Percentiles rank a stretch among this genome's conserved stretches.
phyloP scores from a whole-genome alignment of 2,329 filamentous ascomycete species.

The Stagonosporopsis cucurbitacearum region DNA sequence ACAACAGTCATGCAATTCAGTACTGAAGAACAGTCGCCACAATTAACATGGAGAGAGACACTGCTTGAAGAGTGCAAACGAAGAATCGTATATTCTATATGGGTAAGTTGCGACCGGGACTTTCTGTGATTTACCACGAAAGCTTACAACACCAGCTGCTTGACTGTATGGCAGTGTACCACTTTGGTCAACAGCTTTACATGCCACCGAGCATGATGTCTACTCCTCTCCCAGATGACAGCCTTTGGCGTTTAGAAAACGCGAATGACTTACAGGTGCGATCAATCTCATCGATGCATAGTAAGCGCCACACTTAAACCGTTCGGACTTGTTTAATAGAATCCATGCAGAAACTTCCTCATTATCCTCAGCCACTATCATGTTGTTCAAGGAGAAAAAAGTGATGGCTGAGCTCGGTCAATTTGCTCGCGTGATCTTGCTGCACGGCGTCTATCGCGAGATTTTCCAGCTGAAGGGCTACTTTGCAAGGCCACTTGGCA shows the following conservation, averaged over 20 bases:
- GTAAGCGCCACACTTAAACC: neutral
- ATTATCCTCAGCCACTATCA: slow-evolving; percentile 1
- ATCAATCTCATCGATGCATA: neutral
- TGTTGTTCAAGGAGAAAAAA: slow-evolving; percentile 14
- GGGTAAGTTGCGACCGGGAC: slow-evolving; percentile 52
- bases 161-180: slow-evolving; percentile 18
- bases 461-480: slow-evolving; percentile 56
- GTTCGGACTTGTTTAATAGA: neutral
- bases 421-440: slow-evolving; percentile 56
- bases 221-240: slow-evolving; percentile 4
- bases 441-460: slow-evolving; percentile 59
- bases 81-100: slow-evolving; percentile 28
- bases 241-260: neutral
- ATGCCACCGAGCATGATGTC: slow-evolving; percentile 3
- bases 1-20: neutral
- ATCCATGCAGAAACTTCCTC: neutral
- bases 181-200: slow-evolving; percentile 7
- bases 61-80: slow-evolving; percentile 8
- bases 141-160: slow-evolving; percentile 4
- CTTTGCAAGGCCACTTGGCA: slow-evolving; percentile 47
- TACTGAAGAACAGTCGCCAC: neutral
- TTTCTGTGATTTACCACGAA: slow-evolving; percentile 19
- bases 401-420: slow-evolving; percentile 50
- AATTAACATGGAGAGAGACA: neutral
- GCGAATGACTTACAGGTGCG: neutral